Evolutionary conservation across 495 filamentous ascomycete genomes (phyloP).

Genomic region (Daldinia grandis): DNA sequence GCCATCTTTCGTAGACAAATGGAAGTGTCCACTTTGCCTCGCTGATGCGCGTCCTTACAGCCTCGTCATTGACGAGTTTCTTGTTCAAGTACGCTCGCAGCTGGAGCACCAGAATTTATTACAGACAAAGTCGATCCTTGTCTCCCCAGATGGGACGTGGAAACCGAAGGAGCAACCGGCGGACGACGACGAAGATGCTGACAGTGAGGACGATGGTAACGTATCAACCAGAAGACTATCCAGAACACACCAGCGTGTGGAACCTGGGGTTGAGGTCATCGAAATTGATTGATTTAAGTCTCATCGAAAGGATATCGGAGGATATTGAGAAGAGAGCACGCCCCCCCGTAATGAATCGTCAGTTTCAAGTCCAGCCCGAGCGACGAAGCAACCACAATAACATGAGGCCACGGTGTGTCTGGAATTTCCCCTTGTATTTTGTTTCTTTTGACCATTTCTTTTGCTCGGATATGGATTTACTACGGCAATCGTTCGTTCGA

Average conservation of each 20-base stretch:
- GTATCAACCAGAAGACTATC: not conserved
- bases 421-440: not conserved
- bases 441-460: constrained; percentile 2
- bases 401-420: not conserved
- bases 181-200: constrained; percentile 39
- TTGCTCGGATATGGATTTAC: constrained; percentile 7
- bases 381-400: not conserved
- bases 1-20: constrained; percentile 72
- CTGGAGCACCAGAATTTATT: constrained; percentile 55
- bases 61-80: constrained; percentile 74
- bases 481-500: constrained; percentile 18
- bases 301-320: not conserved
- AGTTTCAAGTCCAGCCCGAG: not conserved
- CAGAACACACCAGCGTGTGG: not conserved
- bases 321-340: not conserved
- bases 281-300: constrained; percentile 31
- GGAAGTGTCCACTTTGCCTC: constrained; percentile 84
- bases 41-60: constrained; percentile 74
- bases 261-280: constrained; percentile 31
- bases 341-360: not conserved
- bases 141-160: constrained; percentile 69
- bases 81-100: constrained; percentile 63
- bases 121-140: constrained; percentile 64
- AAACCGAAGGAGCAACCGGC: constrained; percentile 47
- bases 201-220: constrained; percentile 27